A percentile compares a stretch with the other conserved stretches of the same genome.
phyloP scores from a whole-genome alignment of 2,329 filamentous ascomycete genomes.

The Claviceps digitariae region DNA sequence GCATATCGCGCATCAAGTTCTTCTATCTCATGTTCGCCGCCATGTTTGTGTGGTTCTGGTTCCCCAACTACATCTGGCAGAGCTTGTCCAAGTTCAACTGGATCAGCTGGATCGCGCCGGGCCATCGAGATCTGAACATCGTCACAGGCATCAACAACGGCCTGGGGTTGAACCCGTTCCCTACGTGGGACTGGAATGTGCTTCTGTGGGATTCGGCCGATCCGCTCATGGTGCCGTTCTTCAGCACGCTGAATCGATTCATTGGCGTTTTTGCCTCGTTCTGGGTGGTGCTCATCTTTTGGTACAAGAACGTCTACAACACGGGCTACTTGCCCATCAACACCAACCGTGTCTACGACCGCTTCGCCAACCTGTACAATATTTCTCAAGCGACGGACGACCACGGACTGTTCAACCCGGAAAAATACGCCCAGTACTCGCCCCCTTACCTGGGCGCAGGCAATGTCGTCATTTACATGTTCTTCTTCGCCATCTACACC shows the following conservation, averaged over 20 bases:
- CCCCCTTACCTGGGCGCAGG: constrained; percentile 37
- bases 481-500: constrained; percentile 42
- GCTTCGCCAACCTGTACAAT: constrained; percentile 33
- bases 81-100: constrained; percentile 41
- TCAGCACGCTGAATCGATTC: constrained; percentile 49
- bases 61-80: constrained; percentile 40
- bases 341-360: constrained; percentile 37
- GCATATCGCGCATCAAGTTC: constrained; percentile 36
- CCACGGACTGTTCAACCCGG: constrained; percentile 29
- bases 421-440: constrained; percentile 35
- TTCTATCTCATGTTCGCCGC: constrained; percentile 35
- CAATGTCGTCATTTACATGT: constrained; percentile 37
- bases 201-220: constrained; percentile 29
- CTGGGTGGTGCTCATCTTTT: constrained; percentile 41
- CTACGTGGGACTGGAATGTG: constrained; percentile 36
- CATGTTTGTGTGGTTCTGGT: constrained; percentile 47
- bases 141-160: constrained; percentile 31
- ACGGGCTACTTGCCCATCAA: constrained; percentile 41
- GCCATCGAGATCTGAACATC: constrained; percentile 27
- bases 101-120: constrained; percentile 41
- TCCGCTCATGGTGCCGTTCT: constrained; percentile 36
- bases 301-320: constrained; percentile 46
- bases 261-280: constrained; percentile 41
- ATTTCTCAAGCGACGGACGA: constrained; percentile 28
- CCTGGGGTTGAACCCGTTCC: constrained; percentile 30